Evolutionary conservation across 257 asterid species (phyloP).

Genomic region (Jacaranda mimosifolia): DNA sequence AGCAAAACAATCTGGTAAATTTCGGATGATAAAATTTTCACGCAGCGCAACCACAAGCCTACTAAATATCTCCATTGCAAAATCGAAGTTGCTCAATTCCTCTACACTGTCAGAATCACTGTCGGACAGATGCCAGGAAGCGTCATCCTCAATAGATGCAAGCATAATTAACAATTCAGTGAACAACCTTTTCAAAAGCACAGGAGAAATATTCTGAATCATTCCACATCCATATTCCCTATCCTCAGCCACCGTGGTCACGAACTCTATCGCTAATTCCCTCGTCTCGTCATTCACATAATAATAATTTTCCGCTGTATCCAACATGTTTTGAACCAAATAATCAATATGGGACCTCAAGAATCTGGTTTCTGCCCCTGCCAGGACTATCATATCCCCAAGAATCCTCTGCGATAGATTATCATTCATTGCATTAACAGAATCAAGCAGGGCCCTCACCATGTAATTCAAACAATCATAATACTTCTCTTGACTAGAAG

Average conservation of each 20-base stretch:
- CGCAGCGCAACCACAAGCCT: background rate
- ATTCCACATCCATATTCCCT: background rate
- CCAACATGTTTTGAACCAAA: background rate
- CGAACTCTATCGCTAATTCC: background rate
- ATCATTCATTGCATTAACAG: background rate
- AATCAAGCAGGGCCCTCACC: background rate
- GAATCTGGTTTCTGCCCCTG: background rate
- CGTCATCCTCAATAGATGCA: background rate
- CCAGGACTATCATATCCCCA: background rate
- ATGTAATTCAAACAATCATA: background rate
- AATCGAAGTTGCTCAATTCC: background rate
- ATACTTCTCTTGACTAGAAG: background rate
- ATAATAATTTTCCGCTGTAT: background rate
- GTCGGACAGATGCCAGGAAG: background rate
- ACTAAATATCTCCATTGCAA: background rate
- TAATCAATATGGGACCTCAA: background rate
- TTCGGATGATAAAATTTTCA: background rate
- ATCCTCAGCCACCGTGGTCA: background rate
- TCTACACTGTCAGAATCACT: background rate
- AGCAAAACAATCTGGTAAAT: background rate
- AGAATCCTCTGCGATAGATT: background rate
- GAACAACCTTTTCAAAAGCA: background rate
- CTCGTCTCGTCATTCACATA: background rate
- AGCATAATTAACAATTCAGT: background rate
- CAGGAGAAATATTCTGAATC: background rate